Conservation (phyloP, 73 alveolate genomes). For the Paramecium sonneborni region DNA sequence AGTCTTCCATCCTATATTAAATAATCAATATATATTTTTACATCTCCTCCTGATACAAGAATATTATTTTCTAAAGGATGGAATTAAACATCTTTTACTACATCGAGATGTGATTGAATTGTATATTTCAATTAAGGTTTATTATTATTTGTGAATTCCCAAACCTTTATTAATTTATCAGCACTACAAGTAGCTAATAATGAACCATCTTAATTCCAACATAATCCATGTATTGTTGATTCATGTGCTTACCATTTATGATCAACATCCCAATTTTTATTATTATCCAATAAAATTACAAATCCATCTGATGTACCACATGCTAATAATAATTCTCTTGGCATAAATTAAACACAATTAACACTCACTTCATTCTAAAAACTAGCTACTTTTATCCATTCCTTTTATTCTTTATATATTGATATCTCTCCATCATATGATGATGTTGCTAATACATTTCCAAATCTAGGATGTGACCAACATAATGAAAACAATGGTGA, state of each 20-base stretch:
- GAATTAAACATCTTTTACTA: conserved; percentile 17
- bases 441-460: conserved; percentile 73
- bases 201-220: conserved; percentile 41
- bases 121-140: neutral
- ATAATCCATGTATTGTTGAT: conserved; percentile 34
- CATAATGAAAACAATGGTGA: conserved; percentile 71
- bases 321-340: conserved; percentile 6
- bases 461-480: conserved; percentile 83
- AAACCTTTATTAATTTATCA: conserved; percentile 72
- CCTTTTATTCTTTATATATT: neutral
- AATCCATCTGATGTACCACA: conserved; percentile 54
- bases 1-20: conserved; percentile 36
- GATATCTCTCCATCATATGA: conserved; percentile 72
- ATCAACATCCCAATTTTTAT: neutral
- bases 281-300: conserved; percentile 8
- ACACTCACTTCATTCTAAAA: neutral
- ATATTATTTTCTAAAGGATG: conserved; percentile 22
- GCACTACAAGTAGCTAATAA: conserved; percentile 73
- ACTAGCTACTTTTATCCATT: conserved; percentile 22
- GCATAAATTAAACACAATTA: neutral
- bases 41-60: conserved; percentile 37
- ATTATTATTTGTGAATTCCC: conserved; percentile 57
- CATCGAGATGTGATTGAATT: neutral
- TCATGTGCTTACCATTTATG: conserved; percentile 26
- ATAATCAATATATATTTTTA: neutral